Conservation (phyloP, 306 rosid genomes). For the barrel medic (Medicago truncatula) region MtrunA17r5.0-ANR NC_053046.1:9839501-9840000, state of each 20-base stretch:
- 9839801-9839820: constrained; percentile 46
- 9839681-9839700: constrained; percentile 55
- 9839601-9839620: constrained; percentile 59
- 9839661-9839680: constrained; percentile 64
- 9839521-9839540: constrained; percentile 59
- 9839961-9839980: neutral
- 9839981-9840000: constrained; percentile 37
- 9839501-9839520: constrained; percentile 55
- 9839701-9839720: constrained; percentile 49
- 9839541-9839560: constrained; percentile 69
- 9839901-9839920: constrained; percentile 60
- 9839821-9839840: neutral
- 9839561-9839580: constrained; percentile 37
- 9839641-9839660: constrained; percentile 46
- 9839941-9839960: constrained; percentile 60
- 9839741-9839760: constrained; percentile 39
- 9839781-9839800: constrained; percentile 63
- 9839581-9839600: constrained; percentile 71
- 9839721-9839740: constrained; percentile 52
- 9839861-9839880: constrained; percentile 63
- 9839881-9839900: constrained; percentile 41
- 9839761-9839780: constrained; percentile 55
- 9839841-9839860: constrained; percentile 16
- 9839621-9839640: constrained; percentile 59
- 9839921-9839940: constrained; percentile 48